Evolutionary conservation across 495 filamentous ascomycete species (phyloP).

Genomic region (Talaromyces stipitatus): DNA sequence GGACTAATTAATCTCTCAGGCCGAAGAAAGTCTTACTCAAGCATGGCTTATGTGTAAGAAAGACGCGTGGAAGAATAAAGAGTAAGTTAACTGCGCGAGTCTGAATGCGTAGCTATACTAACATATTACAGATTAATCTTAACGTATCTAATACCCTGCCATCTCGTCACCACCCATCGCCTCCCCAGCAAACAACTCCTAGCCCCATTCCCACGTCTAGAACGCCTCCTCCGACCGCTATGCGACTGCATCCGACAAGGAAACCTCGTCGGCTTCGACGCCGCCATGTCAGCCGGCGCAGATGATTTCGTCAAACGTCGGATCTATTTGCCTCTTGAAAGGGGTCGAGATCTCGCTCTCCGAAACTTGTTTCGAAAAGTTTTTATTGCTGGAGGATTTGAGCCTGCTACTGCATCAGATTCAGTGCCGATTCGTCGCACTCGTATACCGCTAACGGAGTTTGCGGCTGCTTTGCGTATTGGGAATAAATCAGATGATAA

Average conservation of each 20-base stretch:
- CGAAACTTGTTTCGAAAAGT: conserved; percentile 88
- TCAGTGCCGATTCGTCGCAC: conserved; percentile 54
- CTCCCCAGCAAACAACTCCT: conserved; percentile 69
- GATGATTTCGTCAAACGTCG: conserved; percentile 88
- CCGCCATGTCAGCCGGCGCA: conserved; percentile 70
- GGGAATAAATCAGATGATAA: conserved; percentile 45
- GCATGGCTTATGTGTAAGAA: conserved; percentile 74
- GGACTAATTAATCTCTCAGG: conserved; percentile 33
- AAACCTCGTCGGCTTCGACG: conserved; percentile 77
- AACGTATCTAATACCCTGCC: conserved; percentile 91
- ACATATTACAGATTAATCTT: conserved; percentile 63
- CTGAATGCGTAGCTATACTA: conserved; percentile 15
- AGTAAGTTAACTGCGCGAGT: conserved; percentile 45
- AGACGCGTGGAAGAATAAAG: conserved; percentile 63
- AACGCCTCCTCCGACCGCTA: conserved; percentile 70
- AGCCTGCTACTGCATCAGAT: conserved; percentile 55
- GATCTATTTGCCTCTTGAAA: conserved; percentile 89
- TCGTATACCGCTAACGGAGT: conserved; percentile 73
- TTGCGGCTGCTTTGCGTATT: conserved; percentile 56
- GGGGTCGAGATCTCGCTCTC: conserved; percentile 81
- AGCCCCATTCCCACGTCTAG: conserved; percentile 65
- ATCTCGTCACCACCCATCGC: conserved; percentile 76
- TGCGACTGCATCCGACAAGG: conserved; percentile 69
- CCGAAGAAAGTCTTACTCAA: conserved; percentile 69
- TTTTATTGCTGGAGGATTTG: conserved; percentile 71